Base-by-base conservation (phyloP, 257 asterid genomes). In the Solanum lycopersicoides region DNA sequence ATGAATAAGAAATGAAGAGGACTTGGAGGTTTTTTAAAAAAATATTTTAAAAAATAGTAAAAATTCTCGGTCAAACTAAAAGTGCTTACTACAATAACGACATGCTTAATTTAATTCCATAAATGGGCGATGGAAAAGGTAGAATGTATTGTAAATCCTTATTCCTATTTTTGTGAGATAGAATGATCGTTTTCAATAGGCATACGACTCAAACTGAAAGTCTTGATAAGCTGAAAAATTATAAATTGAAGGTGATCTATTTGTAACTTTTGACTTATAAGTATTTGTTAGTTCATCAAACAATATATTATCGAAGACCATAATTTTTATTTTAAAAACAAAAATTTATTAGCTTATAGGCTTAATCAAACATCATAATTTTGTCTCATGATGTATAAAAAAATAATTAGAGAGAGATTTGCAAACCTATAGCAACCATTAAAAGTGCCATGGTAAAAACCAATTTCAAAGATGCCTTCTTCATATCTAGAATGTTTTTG, bases 171-270 rank as follows among this genome's bases (percentile, higher is more conserved):
- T 68, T 13, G 3, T 68, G 39, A 5, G 21, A 30, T 68, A 28
- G 20, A 68, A 0, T 10, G 9, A 6, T 56, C 21, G n/a, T 56
- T 56, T 56, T 0, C 65, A 1, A 56, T 18, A 20, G 12, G 10
- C 12, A 7, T 56, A 3, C 0, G 0, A 56, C 0, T 56, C 25
- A 56, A n/a, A 12, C 1, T 25, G 12, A 65, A 65, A n/a, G 0
- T 65, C 3, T 8, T 65, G n/a, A 65, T 65, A n/a, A 65, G 3
- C 0, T 66, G 6, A 65, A n/a, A 2, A 65, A 65, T 4, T 6
- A 23, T 4, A 23, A 23, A 7, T 3, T 63, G 0, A 23, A 4
- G 15, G 6, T 63, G 32, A 4, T 12, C 0, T 23, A 23, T 23
- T 63, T 63, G 23, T 63, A 1, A 63, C 7, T 63, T 63, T 60